Evolutionary conservation across 2,329 filamentous ascomycete genomes (phyloP).

Genomic region (Arachnopeziza araneosa): DNA sequence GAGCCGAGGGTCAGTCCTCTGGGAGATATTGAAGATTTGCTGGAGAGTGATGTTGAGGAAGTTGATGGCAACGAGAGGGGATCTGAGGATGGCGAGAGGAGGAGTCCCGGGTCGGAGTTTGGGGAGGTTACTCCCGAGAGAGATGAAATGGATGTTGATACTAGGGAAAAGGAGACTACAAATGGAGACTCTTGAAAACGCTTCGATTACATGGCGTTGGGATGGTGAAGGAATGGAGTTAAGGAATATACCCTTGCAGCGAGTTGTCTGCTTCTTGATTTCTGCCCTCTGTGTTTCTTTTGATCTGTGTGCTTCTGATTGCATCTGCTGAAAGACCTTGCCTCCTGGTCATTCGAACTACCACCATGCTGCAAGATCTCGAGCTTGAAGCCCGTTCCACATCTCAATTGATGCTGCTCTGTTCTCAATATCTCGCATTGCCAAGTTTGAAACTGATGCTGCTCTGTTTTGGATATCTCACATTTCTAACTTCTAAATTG

Average conservation of each 20-base stretch:
- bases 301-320: background rate
- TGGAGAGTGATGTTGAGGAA: slow-evolving; percentile 42
- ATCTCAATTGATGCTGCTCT: no score
- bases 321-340: background rate
- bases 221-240: background rate
- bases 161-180: background rate
- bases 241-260: background rate
- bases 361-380: background rate
- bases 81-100: slow-evolving; percentile 5
- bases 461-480: no score
- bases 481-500: no score
- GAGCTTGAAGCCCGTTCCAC: background rate
- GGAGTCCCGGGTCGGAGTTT: slow-evolving; percentile 36
- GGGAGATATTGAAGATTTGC: slow-evolving; percentile 68
- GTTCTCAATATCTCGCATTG: no score
- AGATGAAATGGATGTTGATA: slow-evolving; percentile 16
- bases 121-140: slow-evolving; percentile 29
- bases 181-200: background rate
- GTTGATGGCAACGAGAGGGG: slow-evolving; percentile 20
- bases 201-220: background rate
- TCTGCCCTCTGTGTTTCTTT: background rate
- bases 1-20: slow-evolving; percentile 81
- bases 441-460: no score
- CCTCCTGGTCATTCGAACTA: background rate
- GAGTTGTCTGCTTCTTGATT: no score